A percentile compares a stretch with the other conserved stretches of the same genome.
phyloP scores from a whole-genome alignment of 208 protist species.

The Crithidia thermophila region DNA sequence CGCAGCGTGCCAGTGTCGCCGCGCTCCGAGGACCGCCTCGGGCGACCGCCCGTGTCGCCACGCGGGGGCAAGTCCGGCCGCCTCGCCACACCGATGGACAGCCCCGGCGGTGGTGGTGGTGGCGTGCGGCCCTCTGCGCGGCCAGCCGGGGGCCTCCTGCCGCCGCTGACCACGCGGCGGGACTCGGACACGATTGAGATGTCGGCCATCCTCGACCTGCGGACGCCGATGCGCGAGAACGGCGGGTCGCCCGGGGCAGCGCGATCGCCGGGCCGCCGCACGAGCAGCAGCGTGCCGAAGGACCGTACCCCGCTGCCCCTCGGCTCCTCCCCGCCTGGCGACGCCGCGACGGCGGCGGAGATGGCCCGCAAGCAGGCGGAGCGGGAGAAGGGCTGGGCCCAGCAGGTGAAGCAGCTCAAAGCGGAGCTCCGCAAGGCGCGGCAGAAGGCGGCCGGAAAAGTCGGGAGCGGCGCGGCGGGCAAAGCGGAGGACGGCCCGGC shows the following conservation, averaged over 20 bases:
- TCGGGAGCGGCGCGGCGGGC: neutral
- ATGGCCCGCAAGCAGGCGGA: slow-evolving; percentile 66
- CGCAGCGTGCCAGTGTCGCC: neutral
- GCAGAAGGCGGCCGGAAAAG: slow-evolving; percentile 52
- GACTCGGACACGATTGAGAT: slow-evolving; percentile 43
- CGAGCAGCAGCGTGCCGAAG: slow-evolving; percentile 18
- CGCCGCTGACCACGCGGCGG: slow-evolving; percentile 27
- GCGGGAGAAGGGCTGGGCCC: slow-evolving; percentile 83
- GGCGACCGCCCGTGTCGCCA: slow-evolving; percentile 1
- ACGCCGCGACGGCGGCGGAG: slow-evolving; percentile 13
- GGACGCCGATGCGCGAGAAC: slow-evolving; percentile 23
- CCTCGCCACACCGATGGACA: neutral
- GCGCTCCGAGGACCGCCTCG: neutral
- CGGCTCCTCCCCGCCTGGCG: slow-evolving; percentile 1
- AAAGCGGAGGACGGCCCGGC: neutral
- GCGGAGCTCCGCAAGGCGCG: slow-evolving; percentile 76
- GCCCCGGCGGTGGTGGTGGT: neutral
- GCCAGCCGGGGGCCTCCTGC: slow-evolving; percentile 37
- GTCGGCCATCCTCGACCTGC: slow-evolving; percentile 34
- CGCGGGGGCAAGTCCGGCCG: neutral
- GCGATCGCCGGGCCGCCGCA: slow-evolving; percentile 6
- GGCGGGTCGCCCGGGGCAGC: neutral
- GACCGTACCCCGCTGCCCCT: slow-evolving; percentile 7
- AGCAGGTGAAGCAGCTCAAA: slow-evolving; percentile 87
- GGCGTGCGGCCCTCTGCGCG: slow-evolving; percentile 19